Evolutionary conservation across 805 yeast genomes (phyloP), one percentile per base, ranked within the genome.

Genomic region (Nakazawaea wickerhamii): DNA sequence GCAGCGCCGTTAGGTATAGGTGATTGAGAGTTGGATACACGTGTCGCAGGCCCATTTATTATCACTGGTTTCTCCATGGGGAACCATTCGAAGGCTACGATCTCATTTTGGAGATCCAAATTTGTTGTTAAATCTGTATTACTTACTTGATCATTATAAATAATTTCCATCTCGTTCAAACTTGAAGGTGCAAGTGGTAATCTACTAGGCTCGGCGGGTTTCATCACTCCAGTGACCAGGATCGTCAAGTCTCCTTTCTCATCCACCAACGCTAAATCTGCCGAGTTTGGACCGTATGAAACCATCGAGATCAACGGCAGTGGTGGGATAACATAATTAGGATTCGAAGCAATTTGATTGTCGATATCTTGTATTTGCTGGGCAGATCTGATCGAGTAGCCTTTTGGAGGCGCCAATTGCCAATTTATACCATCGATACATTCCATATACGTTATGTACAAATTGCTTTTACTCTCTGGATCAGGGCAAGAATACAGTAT

Each of bases 221-320:
- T 49, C 54, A 58, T 49, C 17, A 75, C 67, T 3, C 84, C 83
- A 0, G 79, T 66, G 0, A 72, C 73, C 18, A 73, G 55, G 45
- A 81, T 71, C 2, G 84, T 72, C 35, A 81, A 61, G 44, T 81
- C 77, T 2, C 96, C 96, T 28, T 68, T 56, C 18, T 70, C 71
- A 58, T 90, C 98, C 34, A 84, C 70, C 3, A 84, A 75, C 2
- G 95, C 95, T 37, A 93, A 68, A 54, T 90, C 95, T 44, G 84
- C 79, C 35, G 91, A 91, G 1, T 81, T 66, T 37, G 79, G 77
- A 45, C 93, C 81, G 89, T 96, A 93, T 30, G 73, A 65, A 5
- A 87, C 73, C 20, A 69, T 54, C 1, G 68, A 52, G 6, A 77
- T 54, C 42, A 60, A 64, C 43, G 40, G 26, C 31, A 17, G 40